Percentiles rank a stretch among this genome's conserved stretches.
phyloP scores from a whole-genome alignment of 495 filamentous ascomycete genomes.

The Podospora pseudoanserina region DNA sequence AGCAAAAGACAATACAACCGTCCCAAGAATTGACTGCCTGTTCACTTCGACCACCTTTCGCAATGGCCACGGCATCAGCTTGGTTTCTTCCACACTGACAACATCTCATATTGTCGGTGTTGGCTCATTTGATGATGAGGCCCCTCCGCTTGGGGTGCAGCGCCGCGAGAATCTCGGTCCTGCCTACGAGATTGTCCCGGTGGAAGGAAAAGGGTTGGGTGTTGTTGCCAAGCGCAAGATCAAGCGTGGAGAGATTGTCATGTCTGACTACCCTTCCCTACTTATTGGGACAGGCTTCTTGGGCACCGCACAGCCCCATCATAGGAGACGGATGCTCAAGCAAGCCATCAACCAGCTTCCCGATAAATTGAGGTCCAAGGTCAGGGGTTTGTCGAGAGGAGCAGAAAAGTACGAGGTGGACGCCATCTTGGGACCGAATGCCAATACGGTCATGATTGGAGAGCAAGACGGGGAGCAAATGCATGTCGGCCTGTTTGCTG shows the following conservation, averaged over 20 bases:
- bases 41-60: conserved; percentile 34
- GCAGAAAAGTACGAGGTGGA: conserved; percentile 35
- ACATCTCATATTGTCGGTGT: conserved; percentile 29
- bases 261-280: conserved; percentile 38
- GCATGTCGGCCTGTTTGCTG: conserved; percentile 37
- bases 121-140: conserved; percentile 30
- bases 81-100: conserved; percentile 28
- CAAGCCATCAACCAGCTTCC: conserved; percentile 35
- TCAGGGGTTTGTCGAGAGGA: conserved; percentile 24
- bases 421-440: conserved; percentile 39
- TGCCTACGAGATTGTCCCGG: conserved; percentile 27
- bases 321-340: conserved; percentile 35
- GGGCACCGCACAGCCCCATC: conserved; percentile 25
- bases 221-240: conserved; percentile 36
- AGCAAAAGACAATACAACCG: not conserved
- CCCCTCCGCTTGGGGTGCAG: conserved; percentile 17
- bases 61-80: conserved; percentile 29
- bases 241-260: conserved; percentile 34
- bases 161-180: conserved; percentile 13
- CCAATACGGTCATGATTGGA: conserved; percentile 31
- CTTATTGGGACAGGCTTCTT: conserved; percentile 35
- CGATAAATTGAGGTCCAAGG: conserved; percentile 26
- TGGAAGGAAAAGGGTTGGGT: conserved; percentile 38
- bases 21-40: conserved; percentile 29
- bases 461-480: conserved; percentile 25